These are phyloP conservation scores for Solanum pimpinellifolium DNA, from an alignment of 257 asterid genomes.

Conservation along the genomic window DNA sequence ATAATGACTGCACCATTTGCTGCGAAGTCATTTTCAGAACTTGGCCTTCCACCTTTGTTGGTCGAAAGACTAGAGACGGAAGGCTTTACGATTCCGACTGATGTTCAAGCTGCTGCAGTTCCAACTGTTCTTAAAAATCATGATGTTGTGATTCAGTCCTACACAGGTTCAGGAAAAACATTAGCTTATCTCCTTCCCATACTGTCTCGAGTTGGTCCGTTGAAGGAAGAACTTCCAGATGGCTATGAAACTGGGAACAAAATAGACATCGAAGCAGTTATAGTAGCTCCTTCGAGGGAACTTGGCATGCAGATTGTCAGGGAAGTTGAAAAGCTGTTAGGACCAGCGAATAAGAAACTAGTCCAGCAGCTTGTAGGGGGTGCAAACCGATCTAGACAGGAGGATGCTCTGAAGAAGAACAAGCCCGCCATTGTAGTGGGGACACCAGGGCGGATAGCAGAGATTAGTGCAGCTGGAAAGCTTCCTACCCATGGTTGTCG, in stretches of 20 bases:
- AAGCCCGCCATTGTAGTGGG: constrained; percentile 86
- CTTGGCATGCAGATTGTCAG: constrained; percentile 98
- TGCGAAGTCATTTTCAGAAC: constrained; percentile 72
- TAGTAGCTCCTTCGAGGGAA: constrained; percentile 98
- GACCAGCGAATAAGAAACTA: constrained; percentile 63
- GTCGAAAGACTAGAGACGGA: constrained; percentile 66
- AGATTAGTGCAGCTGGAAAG: constrained; percentile 79
- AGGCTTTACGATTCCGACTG: constrained; percentile 79
- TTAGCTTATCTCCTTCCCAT: constrained; percentile 95
- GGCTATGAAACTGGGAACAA: constrained; percentile 19
- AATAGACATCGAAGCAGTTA: constrained; percentile 60
- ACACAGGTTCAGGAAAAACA: constrained; percentile 97
- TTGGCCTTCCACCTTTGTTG: constrained; percentile 63
- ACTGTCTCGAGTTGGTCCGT: constrained; percentile 55
- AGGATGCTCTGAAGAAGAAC: constrained; percentile 87
- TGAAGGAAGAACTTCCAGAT: constrained; percentile 22
- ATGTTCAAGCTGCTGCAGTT: constrained; percentile 89
- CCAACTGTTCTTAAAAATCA: constrained; percentile 65
- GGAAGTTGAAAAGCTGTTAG: constrained; percentile 82
- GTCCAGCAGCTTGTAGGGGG: constrained; percentile 99
- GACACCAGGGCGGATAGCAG: constrained; percentile 94
- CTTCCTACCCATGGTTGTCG: constrained; percentile 87
- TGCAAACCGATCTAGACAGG: constrained; percentile 89
- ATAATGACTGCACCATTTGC: constrained; percentile 61
- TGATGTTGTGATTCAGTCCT: constrained; percentile 87